Base-by-base conservation (phyloP, 345 rosid species). In the Streptanthus diversifolius region DNA sequence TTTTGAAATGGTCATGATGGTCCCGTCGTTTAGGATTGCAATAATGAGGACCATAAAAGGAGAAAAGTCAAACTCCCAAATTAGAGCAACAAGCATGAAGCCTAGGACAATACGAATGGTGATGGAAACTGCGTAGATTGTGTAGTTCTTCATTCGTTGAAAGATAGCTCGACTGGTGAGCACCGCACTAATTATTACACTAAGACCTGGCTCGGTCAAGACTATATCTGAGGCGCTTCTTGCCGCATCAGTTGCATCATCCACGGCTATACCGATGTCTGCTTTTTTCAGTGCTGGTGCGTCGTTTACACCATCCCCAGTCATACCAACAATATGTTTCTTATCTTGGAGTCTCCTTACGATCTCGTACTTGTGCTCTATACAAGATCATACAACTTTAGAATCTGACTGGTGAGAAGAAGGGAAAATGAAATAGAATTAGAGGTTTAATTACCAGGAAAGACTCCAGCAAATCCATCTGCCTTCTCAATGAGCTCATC, bases 221-320 rank as follows among this genome's bases (percentile, higher is more conserved):
- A 90, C 98, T 25, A 93, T 90, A 60, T 93, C 97, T 0, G 97
- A 93, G 29, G 98, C 98, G 44, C 96, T 27, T 27, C 96, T 81
- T 6, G 98, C 98, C 27, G 97, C 97, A 70, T 93, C 98, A 1
- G 98, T 93, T 13, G 98, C 98, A 76, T 90, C 98, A 61, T 83
- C 96, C 25, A 90, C 98, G 8, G 98, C 98, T 73, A 90, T 93
- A 54, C 97, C 98, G 27, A 90, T 93, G 76, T 89, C 98, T 3
- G 97, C 98, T 53, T 79, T 93, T 85, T 90, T 93, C 19, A 93
- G 63, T 11, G 98, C 97, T 5, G 98, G 97, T 3, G 97, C 98
- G 67, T 93, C 98, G 68, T 93, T 93, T 71, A 93, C 98, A 45
- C 98, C 97, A 67, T 93, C 98, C 63, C 98, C 98, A 2, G 97